A percentile compares a stretch with the other conserved stretches of the same genome.
Conservation (phyloP, 1,284 basidiomycete species). For the Ustilago loliicola region DNA sequence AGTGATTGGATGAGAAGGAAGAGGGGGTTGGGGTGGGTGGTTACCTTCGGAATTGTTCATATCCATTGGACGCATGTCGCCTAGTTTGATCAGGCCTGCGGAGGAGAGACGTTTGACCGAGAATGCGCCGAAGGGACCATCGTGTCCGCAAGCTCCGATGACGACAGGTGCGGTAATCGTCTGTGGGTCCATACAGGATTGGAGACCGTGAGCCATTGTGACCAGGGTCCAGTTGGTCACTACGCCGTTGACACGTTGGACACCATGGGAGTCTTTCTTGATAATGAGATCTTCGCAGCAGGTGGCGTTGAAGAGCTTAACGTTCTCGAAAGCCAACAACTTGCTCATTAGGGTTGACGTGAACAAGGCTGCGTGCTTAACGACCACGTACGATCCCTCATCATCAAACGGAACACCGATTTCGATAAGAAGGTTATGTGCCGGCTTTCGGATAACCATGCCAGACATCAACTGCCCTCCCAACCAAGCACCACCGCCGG, state of each 20-base stretch:
- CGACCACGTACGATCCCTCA: slow-evolving; percentile 76
- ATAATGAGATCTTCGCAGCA: slow-evolving; percentile 69
- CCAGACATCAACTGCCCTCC: slow-evolving; percentile 85
- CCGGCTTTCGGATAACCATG: slow-evolving; percentile 86
- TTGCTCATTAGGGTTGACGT: slow-evolving; percentile 83
- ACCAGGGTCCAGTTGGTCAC: slow-evolving; percentile 89
- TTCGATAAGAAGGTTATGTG: slow-evolving; percentile 80
- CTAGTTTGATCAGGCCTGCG: slow-evolving; percentile 81
- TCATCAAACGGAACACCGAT: slow-evolving; percentile 84
- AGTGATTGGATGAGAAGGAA: not conserved
- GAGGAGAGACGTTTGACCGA: slow-evolving; percentile 84
- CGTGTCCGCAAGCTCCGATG: slow-evolving; percentile 76
- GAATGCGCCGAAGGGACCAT: slow-evolving; percentile 88
- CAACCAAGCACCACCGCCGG: slow-evolving; percentile 73
- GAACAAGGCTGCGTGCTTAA: slow-evolving; percentile 73
- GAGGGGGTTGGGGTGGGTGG: slow-evolving; percentile 3
- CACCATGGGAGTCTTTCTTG: slow-evolving; percentile 61
- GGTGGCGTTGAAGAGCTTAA: slow-evolving; percentile 73
- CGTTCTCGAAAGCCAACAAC: slow-evolving; percentile 79
- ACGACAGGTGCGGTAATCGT: slow-evolving; percentile 76
- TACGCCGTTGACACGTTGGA: slow-evolving; percentile 82
- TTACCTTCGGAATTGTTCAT: slow-evolving; percentile 64
- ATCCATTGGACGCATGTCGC: slow-evolving; percentile 78
- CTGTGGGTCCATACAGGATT: slow-evolving; percentile 88
- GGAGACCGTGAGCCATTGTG: slow-evolving; percentile 77